phyloP scores from a whole-genome alignment of 1,284 basidiomycete species.

The Phaffia rhodozyma region DNA sequence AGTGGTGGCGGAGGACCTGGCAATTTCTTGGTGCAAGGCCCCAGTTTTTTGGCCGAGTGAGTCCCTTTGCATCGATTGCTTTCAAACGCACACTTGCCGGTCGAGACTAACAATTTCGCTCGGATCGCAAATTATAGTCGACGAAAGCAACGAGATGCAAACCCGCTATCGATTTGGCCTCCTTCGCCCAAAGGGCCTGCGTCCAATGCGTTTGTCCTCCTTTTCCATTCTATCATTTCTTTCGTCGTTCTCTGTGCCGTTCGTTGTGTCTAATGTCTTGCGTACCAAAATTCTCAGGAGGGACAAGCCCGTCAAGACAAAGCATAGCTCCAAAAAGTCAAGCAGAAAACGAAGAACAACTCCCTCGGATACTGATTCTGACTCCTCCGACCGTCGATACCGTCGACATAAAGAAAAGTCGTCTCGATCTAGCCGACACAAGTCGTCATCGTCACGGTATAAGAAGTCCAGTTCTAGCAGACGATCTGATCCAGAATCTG shows the following conservation, averaged over 20 bases:
- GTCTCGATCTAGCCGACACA: slow-evolving; percentile 21
- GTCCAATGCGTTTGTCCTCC: slow-evolving; percentile 44
- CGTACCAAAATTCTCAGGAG: slow-evolving; percentile 37
- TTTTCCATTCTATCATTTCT: not conserved
- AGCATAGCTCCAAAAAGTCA: slow-evolving; percentile 33
- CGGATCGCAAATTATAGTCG: slow-evolving; percentile 44
- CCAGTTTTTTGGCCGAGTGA: slow-evolving; percentile 6
- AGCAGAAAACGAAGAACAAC: slow-evolving; percentile 48
- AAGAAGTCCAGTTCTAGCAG: not conserved
- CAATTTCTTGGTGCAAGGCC: slow-evolving; percentile 6
- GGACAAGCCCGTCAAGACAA: slow-evolving; percentile 11
- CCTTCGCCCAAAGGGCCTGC: slow-evolving; percentile 60
- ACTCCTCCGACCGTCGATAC: slow-evolving; percentile 50
- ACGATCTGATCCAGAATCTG: slow-evolving; percentile 1
- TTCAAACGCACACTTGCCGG: not conserved
- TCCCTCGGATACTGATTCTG: slow-evolving; percentile 36
- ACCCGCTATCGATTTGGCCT: slow-evolving; percentile 65
- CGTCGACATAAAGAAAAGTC: slow-evolving; percentile 44
- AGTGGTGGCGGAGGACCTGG: slow-evolving; percentile 15
- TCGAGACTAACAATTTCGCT: not conserved
- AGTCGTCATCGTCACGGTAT: slow-evolving; percentile 16
- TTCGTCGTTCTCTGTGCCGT: not conserved
- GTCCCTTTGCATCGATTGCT: not conserved
- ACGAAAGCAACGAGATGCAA: slow-evolving; percentile 54
- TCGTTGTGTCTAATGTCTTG: slow-evolving; percentile 29